These are phyloP conservation scores for Tricholoma matsutake DNA, from an alignment of 768 basidiomycete species.

Conservation along the genomic window DNA sequence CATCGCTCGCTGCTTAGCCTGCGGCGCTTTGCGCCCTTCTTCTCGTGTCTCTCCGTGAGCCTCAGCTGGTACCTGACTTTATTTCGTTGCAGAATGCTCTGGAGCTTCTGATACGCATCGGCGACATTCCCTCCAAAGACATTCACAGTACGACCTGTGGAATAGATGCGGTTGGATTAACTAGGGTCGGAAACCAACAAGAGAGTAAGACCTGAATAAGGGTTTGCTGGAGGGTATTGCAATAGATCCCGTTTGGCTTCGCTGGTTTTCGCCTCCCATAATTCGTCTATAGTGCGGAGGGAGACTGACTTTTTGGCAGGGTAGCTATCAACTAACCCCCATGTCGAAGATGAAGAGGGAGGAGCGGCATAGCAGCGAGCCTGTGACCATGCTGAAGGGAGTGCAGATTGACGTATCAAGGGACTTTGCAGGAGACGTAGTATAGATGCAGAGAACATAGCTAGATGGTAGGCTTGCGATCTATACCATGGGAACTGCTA, in stretches of 20 bases:
- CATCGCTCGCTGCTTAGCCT: constrained; percentile 74
- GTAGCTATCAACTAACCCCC: too few relatives aligned
- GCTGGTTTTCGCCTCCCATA: constrained; percentile 38
- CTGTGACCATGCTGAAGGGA: neutral
- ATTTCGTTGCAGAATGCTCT: constrained; percentile 51
- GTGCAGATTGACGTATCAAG: neutral
- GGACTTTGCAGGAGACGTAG: neutral
- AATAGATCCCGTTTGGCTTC: constrained; percentile 18
- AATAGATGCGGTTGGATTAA: neutral
- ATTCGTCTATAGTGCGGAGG: constrained; percentile 23
- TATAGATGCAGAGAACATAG: neutral
- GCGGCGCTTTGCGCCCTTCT: constrained; percentile 76
- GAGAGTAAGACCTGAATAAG: constrained; percentile 47
- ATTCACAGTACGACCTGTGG: constrained; percentile 59
- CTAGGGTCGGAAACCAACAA: neutral
- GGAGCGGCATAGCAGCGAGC: neutral
- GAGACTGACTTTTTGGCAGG: too few relatives aligned
- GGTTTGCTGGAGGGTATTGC: constrained; percentile 36
- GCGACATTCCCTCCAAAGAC: constrained; percentile 44
- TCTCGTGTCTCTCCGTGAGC: constrained; percentile 65
- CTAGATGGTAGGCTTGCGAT: neutral
- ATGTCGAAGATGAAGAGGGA: neutral
- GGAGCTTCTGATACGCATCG: constrained; percentile 47
- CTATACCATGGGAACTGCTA: too few relatives aligned
- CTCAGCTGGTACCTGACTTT: constrained; percentile 49